Conservation (phyloP, 2,329 filamentous ascomycete genomes). For the Gremmenia infestans region DNA sequence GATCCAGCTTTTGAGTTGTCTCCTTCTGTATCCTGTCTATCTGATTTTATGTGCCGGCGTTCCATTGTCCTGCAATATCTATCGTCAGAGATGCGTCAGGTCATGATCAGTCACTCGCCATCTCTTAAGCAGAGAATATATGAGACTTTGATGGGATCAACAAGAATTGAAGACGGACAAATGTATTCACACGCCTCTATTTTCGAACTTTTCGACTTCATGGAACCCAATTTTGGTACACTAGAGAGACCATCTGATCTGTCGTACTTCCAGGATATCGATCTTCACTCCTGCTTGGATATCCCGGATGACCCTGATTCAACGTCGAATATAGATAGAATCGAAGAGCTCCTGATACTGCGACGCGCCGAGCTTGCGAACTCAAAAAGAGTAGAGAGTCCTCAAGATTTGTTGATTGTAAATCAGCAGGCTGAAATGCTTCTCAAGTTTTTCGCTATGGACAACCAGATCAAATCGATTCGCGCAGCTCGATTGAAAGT, state of each 20-base stretch:
- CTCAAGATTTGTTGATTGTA: slow-evolving; percentile 45
- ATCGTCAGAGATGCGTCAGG: slow-evolving; percentile 75
- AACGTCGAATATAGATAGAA: slow-evolving; percentile 65
- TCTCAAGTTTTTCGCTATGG: slow-evolving; percentile 54
- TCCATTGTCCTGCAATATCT: slow-evolving; percentile 80
- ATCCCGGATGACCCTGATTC: slow-evolving; percentile 51
- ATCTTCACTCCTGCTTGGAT: slow-evolving; percentile 61
- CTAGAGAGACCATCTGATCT: slow-evolving; percentile 47
- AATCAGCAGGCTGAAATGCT: slow-evolving; percentile 57
- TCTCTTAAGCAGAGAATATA: slow-evolving; percentile 65
- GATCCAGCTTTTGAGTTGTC: slow-evolving; percentile 64
- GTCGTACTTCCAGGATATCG: slow-evolving; percentile 58
- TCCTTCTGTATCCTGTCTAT: slow-evolving; percentile 21
- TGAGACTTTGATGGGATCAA: slow-evolving; percentile 72
- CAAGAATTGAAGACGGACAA: slow-evolving; percentile 59
- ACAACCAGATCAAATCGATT: slow-evolving; percentile 59
- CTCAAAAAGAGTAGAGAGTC: slow-evolving; percentile 43
- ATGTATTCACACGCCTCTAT: slow-evolving; percentile 64
- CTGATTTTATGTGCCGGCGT: slow-evolving; percentile 71
- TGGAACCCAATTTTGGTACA: slow-evolving; percentile 55
- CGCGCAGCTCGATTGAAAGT: slow-evolving; percentile 52
- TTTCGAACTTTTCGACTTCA: slow-evolving; percentile 91
- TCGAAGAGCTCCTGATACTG: slow-evolving; percentile 68
- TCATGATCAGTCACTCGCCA: slow-evolving; percentile 65
- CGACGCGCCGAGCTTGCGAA: slow-evolving; percentile 58